Conservation (phyloP, 805 yeast species). For the Pichia ethanolica region DNA sequence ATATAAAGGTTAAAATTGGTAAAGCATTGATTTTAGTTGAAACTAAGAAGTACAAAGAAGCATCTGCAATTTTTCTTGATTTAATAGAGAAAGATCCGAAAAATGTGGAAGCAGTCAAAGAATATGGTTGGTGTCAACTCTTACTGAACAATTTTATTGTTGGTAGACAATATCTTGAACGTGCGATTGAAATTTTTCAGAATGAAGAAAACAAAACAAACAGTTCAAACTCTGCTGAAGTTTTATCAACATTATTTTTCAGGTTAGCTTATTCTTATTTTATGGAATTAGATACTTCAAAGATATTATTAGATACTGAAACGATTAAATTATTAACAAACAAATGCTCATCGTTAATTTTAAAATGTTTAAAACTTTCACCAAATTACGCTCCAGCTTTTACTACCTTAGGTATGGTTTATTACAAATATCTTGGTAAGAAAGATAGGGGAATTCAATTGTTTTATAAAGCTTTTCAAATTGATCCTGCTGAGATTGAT, state of each 20-base stretch:
- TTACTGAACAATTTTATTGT: slow-evolving; percentile 39
- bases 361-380: slow-evolving; percentile 55
- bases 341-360: slow-evolving; percentile 29
- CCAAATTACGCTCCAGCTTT: slow-evolving; percentile 71
- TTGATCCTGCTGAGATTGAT: slow-evolving; percentile 64
- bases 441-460: slow-evolving; percentile 70
- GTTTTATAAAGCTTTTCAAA: slow-evolving; percentile 81
- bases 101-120: slow-evolving; percentile 54
- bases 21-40: slow-evolving; percentile 73
- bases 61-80: slow-evolving; percentile 36
- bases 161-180: slow-evolving; percentile 47
- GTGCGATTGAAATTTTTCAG: slow-evolving; percentile 29
- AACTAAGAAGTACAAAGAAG: slow-evolving; percentile 47
- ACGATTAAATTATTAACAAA: neutral
- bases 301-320: slow-evolving; percentile 2
- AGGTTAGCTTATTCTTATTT: slow-evolving; percentile 63
- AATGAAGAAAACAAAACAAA: slow-evolving; percentile 1
- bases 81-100: slow-evolving; percentile 45
- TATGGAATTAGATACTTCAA: slow-evolving; percentile 20
- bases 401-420: slow-evolving; percentile 74
- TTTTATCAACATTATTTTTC: slow-evolving; percentile 60
- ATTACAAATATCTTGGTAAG: slow-evolving; percentile 52
- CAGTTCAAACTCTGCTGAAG: slow-evolving; percentile 40
- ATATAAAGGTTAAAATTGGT: slow-evolving; percentile 64
- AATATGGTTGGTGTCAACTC: slow-evolving; percentile 73